Percentiles rank a stretch among this genome's conserved stretches.
phyloP scores from a whole-genome alignment of 345 rosid species.

The Populus pruinosa region DNA sequence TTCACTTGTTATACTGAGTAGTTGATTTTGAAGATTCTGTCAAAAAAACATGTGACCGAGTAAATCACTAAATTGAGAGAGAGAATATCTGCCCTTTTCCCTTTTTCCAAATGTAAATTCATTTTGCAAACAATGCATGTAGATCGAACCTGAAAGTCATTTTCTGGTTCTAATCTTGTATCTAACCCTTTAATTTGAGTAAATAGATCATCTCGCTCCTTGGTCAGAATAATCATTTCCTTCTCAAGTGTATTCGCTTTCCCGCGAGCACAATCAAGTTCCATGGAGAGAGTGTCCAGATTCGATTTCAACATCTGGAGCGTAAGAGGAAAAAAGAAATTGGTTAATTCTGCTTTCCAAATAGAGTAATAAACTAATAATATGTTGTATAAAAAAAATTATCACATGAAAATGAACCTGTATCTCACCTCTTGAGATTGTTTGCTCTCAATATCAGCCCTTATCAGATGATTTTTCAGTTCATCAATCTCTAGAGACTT shows the following conservation, averaged over 20 bases:
- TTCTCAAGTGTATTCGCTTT: slow-evolving; percentile 31
- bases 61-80: not conserved
- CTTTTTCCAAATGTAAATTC: too few relatives aligned
- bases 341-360: not conserved
- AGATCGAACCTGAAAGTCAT: slow-evolving; percentile 42
- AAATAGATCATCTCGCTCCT: slow-evolving; percentile 44
- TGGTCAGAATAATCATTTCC: slow-evolving; percentile 37
- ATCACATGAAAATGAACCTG: slow-evolving; percentile 14
- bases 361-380: not conserved
- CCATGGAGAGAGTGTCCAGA: slow-evolving; percentile 35
- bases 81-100: too few relatives aligned
- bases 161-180: slow-evolving; percentile 12
- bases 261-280: slow-evolving; percentile 36
- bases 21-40: slow-evolving; percentile 37
- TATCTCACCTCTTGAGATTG: slow-evolving; percentile 49
- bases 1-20: slow-evolving; percentile 27
- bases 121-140: too few relatives aligned
- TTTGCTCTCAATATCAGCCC: slow-evolving; percentile 34
- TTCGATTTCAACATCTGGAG: slow-evolving; percentile 39
- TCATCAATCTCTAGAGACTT: slow-evolving; percentile 53
- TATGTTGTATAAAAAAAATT: not conserved
- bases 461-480: slow-evolving; percentile 42
- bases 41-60: not conserved
- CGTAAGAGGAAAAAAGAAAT: not conserved
- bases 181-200: slow-evolving; percentile 32